phyloP scores from a whole-genome alignment of 805 yeast genomes.

The Zygosaccharomyces kombuchaensis region DNA sequence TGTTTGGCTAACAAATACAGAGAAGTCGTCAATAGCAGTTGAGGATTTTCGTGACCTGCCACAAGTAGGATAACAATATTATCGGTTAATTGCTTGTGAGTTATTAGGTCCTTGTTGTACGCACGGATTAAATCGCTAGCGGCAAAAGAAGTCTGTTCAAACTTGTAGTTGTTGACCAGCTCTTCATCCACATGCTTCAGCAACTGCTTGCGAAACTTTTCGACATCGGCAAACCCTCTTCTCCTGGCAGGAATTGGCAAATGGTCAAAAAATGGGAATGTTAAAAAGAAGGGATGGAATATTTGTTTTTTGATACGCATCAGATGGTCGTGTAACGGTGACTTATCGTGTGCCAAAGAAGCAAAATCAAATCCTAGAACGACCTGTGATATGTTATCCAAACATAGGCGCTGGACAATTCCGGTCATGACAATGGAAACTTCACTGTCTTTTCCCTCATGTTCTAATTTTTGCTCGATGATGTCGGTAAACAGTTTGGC shows the following conservation, averaged over 20 bases:
- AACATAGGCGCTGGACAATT: conserved; percentile 42
- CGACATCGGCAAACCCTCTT: conserved; percentile 42
- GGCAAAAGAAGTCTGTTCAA: conserved; percentile 37
- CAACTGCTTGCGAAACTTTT: conserved; percentile 38
- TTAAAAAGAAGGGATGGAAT: conserved; percentile 50
- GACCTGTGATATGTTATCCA: conserved; percentile 48
- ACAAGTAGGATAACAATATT: conserved; percentile 52
- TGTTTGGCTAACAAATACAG: conserved; percentile 46
- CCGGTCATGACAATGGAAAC: conserved; percentile 33
- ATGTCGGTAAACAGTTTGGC: conserved; percentile 34
- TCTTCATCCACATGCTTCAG: conserved; percentile 35
- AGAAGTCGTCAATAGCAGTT: conserved; percentile 45
- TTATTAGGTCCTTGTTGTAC: conserved; percentile 35
- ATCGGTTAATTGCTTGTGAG: conserved; percentile 47
- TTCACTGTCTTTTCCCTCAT: not conserved
- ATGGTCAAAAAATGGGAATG: conserved; percentile 51
- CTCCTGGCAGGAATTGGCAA: conserved; percentile 46
- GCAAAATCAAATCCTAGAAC: conserved; percentile 48
- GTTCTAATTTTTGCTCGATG: conserved; percentile 17
- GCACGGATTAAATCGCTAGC: conserved; percentile 43
- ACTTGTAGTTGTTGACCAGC: conserved; percentile 30
- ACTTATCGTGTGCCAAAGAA: conserved; percentile 32
- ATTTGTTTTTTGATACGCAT: conserved; percentile 47
- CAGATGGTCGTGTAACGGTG: conserved; percentile 40
- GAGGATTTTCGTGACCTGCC: conserved; percentile 66